These are phyloP conservation scores for Omphalotus olearius DNA, from an alignment of 1,284 basidiomycete genomes.

Conservation along the genomic window DNA sequence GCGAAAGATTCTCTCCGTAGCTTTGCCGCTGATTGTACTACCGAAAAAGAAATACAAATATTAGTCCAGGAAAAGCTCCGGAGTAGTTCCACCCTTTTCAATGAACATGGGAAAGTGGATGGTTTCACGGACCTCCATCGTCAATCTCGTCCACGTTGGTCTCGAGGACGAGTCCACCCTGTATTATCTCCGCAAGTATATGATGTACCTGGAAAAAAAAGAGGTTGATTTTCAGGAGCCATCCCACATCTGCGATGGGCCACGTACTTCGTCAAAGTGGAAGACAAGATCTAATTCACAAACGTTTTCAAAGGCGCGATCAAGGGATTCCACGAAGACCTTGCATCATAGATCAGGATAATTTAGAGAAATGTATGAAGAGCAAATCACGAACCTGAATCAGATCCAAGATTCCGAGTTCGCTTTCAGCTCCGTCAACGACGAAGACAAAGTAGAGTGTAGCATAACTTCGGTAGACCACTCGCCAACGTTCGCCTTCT, in stretches of 20 bases:
- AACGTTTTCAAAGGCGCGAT: conserved; percentile 96
- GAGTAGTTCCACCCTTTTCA: too few species aligned
- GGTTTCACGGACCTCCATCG: conserved; percentile 52
- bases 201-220: conserved; percentile 74
- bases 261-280: conserved; percentile 90
- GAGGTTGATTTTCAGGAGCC: background rate
- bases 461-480: conserved; percentile 86
- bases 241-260: background rate
- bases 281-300: conserved; percentile 99
- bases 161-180: conserved; percentile 97
- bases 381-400: conserved; percentile 73
- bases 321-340: conserved; percentile 97
- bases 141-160: conserved; percentile 94
- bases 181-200: conserved; percentile 92
- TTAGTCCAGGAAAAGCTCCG: background rate
- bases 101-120: background rate
- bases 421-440: conserved; percentile 92
- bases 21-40: conserved; percentile 65
- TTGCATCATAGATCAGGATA: conserved; percentile 20
- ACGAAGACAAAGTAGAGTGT: conserved; percentile 98
- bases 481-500: conserved; percentile 61
- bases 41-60: conserved; percentile 7
- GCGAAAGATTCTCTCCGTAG: conserved; percentile 71
- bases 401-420: conserved; percentile 92
- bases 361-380: background rate